These are phyloP conservation scores for Daldinia bambusicola DNA, from an alignment of 495 filamentous ascomycete species.

Conservation along the genomic window DNA sequence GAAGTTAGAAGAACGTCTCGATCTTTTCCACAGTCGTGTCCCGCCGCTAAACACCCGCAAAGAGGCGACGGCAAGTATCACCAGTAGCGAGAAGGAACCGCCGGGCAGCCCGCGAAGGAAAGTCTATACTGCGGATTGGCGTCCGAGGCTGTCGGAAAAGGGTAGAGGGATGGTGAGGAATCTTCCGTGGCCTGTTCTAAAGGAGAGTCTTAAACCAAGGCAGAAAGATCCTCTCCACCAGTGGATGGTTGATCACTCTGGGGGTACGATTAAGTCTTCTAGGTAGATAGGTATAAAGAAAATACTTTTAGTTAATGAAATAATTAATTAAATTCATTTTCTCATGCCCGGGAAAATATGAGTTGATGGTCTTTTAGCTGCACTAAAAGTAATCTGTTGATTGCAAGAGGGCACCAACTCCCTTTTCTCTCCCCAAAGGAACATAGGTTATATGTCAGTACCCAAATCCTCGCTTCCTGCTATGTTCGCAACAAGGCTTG, in stretches of 20 bases:
- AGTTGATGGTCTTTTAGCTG: too few species aligned
- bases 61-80: not conserved
- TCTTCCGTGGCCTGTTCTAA: not conserved
- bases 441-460: too few species aligned
- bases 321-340: too few species aligned
- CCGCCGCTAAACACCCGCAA: not conserved
- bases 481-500: too few species aligned
- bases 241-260: conserved; percentile 39
- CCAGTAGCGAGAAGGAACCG: not conserved
- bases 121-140: not conserved
- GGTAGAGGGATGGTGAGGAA: conserved; percentile 11
- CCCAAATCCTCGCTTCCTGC: too few species aligned
- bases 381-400: too few species aligned
- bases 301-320: too few species aligned
- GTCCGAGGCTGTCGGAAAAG: conserved; percentile 5
- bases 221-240: conserved; percentile 41
- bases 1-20: not conserved
- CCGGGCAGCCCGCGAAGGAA: not conserved
- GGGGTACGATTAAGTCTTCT: conserved; percentile 14
- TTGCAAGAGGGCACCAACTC: too few species aligned
- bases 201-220: not conserved
- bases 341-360: too few species aligned
- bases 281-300: too few species aligned
- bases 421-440: too few species aligned
- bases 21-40: not conserved